phyloP scores from a whole-genome alignment of 768 basidiomycete species.

The Pleurotus platypus region DNA sequence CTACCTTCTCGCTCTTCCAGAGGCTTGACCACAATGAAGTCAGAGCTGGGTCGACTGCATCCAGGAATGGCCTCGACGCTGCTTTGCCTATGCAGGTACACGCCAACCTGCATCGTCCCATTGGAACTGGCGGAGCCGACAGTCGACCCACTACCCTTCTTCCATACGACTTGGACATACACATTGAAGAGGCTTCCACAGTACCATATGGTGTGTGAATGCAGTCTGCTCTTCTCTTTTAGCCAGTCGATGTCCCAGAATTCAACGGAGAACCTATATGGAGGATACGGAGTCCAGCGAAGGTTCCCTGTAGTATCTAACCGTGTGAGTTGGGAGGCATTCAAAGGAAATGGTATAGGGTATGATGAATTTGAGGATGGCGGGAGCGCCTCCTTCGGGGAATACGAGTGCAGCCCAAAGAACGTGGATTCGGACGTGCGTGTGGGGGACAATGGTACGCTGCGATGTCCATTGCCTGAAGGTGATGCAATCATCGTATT shows the following conservation, averaged over 20 bases:
- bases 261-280: slow-evolving; percentile 83
- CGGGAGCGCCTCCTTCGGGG: background rate
- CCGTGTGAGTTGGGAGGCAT: slow-evolving; percentile 20
- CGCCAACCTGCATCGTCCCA: slow-evolving; percentile 60
- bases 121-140: slow-evolving; percentile 15
- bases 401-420: slow-evolving; percentile 55
- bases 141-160: slow-evolving; percentile 44
- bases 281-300: slow-evolving; percentile 70
- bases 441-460: slow-evolving; percentile 13
- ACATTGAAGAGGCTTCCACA: slow-evolving; percentile 87
- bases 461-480: background rate
- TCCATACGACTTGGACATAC: slow-evolving; percentile 84
- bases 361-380: background rate
- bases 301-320: slow-evolving; percentile 39
- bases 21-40: slow-evolving; percentile 8
- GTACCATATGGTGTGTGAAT: slow-evolving; percentile 87
- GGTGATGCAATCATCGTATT: background rate
- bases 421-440: slow-evolving; percentile 46
- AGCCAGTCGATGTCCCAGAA: slow-evolving; percentile 84
- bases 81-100: slow-evolving; percentile 87
- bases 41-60: slow-evolving; percentile 48
- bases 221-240: slow-evolving; percentile 79
- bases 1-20: slow-evolving; percentile 5
- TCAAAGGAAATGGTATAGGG: slow-evolving; percentile 38
- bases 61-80: slow-evolving; percentile 76